A percentile compares a stretch with the other conserved stretches of the same genome.
Conservation (phyloP, 495 filamentous ascomycete genomes). For the Tuber microsphaerosporum region DNA sequence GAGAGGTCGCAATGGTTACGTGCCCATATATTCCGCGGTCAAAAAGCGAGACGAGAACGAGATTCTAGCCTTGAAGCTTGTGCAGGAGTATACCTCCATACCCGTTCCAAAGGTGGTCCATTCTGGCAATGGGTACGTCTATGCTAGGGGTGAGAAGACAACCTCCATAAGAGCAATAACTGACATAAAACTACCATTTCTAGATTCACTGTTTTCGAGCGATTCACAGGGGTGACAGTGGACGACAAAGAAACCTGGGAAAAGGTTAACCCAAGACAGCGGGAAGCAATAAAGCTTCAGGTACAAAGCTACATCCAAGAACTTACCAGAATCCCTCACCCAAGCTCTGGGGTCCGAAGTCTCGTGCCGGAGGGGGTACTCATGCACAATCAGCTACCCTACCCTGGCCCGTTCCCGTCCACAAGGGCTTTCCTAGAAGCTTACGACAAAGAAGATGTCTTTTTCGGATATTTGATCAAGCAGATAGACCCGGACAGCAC, state of each 20-base stretch:
- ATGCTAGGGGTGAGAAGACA: not conserved
- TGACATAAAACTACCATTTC: not conserved
- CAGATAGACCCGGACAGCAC: slow-evolving; percentile 5
- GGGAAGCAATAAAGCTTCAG: slow-evolving; percentile 5
- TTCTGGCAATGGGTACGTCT: slow-evolving; percentile 9
- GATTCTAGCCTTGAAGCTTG: slow-evolving; percentile 12
- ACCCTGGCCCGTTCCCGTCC: slow-evolving; percentile 14
- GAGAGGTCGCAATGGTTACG: slow-evolving; percentile 3
- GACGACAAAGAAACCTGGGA: slow-evolving; percentile 14
- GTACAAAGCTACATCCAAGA: slow-evolving; percentile 10
- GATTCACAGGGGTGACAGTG: slow-evolving; percentile 7
- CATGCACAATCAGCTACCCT: slow-evolving; percentile 12
- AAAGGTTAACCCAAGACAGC: not conserved
- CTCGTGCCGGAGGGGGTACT: slow-evolving; percentile 5
- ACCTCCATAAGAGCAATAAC: not conserved
- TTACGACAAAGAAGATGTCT: not conserved
- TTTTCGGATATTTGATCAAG: not conserved
- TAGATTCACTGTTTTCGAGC: slow-evolving; percentile 17
- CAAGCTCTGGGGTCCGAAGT: slow-evolving; percentile 8
- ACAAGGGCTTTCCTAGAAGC: slow-evolving; percentile 1
- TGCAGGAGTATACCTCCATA: slow-evolving; percentile 2
- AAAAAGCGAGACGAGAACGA: slow-evolving; percentile 15
- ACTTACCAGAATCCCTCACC: slow-evolving; percentile 11
- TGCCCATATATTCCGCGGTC: slow-evolving; percentile 10
- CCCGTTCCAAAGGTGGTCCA: slow-evolving; percentile 12